Conservation (phyloP, 176 grass and related monocot genomes). For the Eragrostis nindensis region DNA sequence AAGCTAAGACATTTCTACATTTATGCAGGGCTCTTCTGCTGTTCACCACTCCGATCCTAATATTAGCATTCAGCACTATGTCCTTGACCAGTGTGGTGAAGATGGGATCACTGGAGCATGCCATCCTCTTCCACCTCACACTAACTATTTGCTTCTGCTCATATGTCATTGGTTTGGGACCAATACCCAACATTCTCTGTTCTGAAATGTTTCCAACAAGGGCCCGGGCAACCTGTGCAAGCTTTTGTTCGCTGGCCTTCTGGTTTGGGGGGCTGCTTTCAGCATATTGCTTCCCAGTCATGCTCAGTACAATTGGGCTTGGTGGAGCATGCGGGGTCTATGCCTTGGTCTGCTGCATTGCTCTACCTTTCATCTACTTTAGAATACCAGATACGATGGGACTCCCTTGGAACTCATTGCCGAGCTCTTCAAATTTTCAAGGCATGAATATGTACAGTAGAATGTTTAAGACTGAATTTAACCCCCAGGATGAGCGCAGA, state of each 20-base stretch:
- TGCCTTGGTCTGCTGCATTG: constrained; percentile 55
- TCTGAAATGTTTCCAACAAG: constrained; percentile 92
- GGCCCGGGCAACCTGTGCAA: constrained; percentile 76
- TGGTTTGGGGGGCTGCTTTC: constrained; percentile 78
- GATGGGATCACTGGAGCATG: constrained; percentile 47
- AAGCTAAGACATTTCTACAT: constrained; percentile 32
- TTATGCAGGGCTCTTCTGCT: constrained; percentile 77
- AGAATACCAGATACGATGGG: constrained; percentile 73
- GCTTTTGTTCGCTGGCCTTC: constrained; percentile 83
- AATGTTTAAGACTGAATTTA: constrained; percentile 8
- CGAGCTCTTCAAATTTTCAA: constrained; percentile 58
- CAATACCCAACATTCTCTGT: constrained; percentile 85
- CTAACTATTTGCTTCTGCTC: constrained; percentile 79
- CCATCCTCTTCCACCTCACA: constrained; percentile 57
- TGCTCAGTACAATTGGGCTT: constrained; percentile 74
- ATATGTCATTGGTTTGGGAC: constrained; percentile 78
- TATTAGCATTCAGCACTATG: constrained; percentile 56
- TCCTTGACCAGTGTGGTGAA: constrained; percentile 57
- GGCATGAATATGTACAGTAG: constrained; percentile 23
- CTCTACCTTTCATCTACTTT: constrained; percentile 57
- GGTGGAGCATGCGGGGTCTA: constrained; percentile 70
- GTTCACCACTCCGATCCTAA: constrained; percentile 63
- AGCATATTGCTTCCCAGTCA: constrained; percentile 75
- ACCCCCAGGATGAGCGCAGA: background rate
- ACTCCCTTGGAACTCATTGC: constrained; percentile 86